Evolutionary conservation across 306 rosid genomes (phyloP).

Genomic region (Begonia fuchsioides): DNA sequence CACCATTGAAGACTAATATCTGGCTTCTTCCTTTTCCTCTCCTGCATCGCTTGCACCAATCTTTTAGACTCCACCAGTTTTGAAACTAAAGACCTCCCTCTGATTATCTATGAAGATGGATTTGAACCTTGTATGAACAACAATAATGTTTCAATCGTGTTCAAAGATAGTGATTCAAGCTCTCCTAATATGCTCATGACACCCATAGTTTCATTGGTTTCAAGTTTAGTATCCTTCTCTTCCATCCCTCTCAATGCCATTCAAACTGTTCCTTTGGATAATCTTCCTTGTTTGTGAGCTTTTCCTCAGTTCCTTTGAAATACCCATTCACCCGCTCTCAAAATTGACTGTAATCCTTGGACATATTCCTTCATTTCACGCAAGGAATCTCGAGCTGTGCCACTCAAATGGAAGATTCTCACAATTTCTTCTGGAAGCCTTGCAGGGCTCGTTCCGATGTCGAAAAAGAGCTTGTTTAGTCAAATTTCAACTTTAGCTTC

Average conservation of each 20-base stretch:
- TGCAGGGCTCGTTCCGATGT: slow-evolving; percentile 2
- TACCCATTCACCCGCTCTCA: slow-evolving; percentile 8
- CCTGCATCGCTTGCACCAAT: slow-evolving; percentile 6
- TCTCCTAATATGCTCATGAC: slow-evolving; percentile 5
- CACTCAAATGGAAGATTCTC: slow-evolving; percentile 13
- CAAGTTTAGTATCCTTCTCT: not conserved
- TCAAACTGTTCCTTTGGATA: slow-evolving; percentile 10
- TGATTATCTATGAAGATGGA: slow-evolving; percentile 3
- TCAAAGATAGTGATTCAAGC: slow-evolving; percentile 8
- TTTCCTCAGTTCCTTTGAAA: slow-evolving; percentile 1
- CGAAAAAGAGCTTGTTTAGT: slow-evolving; percentile 10
- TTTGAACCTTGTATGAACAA: slow-evolving; percentile 8
- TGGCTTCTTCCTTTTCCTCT: not conserved
- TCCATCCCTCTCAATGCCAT: slow-evolving; percentile 10
- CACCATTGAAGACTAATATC: slow-evolving; percentile 7
- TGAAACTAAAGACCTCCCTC: slow-evolving; percentile 13
- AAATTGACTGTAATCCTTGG: slow-evolving; percentile 9
- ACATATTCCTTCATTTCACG: slow-evolving; percentile 13
- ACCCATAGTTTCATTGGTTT: slow-evolving; percentile 2
- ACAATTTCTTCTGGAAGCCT: slow-evolving; percentile 12
- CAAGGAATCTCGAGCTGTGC: slow-evolving; percentile 10
- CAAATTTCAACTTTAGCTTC: slow-evolving; percentile 10
- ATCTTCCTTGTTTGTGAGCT: slow-evolving; percentile 11
- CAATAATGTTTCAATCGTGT: slow-evolving; percentile 9
- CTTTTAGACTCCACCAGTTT: slow-evolving; percentile 16